Percentiles rank a stretch among this genome's conserved stretches.
Evolutionary conservation across 2,329 filamentous ascomycete genomes (phyloP).

Genomic region (Plenodomus tracheiphilus): DNA sequence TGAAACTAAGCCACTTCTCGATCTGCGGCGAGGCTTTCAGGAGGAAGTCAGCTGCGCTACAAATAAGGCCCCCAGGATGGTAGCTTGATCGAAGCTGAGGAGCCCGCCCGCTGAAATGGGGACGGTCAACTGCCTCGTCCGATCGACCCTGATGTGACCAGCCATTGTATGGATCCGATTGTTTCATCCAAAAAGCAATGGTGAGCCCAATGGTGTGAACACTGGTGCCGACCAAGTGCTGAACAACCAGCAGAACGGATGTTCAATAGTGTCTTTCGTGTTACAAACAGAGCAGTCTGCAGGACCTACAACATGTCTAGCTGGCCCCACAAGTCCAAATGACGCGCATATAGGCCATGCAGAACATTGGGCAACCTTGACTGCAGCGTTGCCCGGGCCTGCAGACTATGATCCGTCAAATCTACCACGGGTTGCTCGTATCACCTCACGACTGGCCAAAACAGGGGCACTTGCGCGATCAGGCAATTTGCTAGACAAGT

Average conservation of each 20-base stretch:
- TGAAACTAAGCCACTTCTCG: not conserved
- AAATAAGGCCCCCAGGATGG: not conserved
- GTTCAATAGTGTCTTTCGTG: not conserved
- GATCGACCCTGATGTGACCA: not conserved
- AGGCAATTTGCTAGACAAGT: not conserved
- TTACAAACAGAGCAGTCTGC: not conserved
- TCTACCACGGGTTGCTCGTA: not conserved
- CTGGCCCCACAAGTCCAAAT: not conserved
- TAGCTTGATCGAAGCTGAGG: not conserved
- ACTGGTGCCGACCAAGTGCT: not conserved
- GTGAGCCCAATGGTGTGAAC: not conserved
- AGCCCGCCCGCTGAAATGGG: not conserved
- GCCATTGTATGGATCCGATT: not conserved
- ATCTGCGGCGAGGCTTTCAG: not conserved
- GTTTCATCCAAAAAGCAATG: not conserved
- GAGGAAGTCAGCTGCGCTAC: not conserved
- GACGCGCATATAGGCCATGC: not conserved
- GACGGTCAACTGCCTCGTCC: not conserved
- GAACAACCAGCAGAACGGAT: not conserved
- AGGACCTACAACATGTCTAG: not conserved
- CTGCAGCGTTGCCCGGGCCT: not conserved
- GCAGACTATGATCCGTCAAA: not conserved
- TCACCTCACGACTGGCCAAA: not conserved
- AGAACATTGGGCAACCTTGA: not conserved
- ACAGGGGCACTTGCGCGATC: not conserved